These are phyloP conservation scores for Aristolochia fimbriata DNA, from an alignment of 164 flowering plant genomes.

Conservation along the genomic window DNA sequence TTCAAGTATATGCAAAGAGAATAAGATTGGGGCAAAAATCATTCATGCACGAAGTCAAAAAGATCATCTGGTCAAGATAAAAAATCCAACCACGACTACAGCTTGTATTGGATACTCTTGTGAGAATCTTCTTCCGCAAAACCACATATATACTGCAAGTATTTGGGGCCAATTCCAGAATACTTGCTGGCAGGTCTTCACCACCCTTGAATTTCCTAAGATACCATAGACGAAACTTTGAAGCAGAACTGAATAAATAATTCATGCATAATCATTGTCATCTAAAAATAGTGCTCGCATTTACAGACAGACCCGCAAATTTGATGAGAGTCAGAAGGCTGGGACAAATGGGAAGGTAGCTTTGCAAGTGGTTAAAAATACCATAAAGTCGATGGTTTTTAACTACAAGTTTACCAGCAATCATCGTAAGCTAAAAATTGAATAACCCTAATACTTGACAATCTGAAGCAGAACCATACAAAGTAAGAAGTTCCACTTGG, in stretches of 20 bases:
- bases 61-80: neutral
- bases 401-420: no score
- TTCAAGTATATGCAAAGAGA: neutral
- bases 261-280: neutral
- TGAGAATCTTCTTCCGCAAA: slow-evolving; percentile 27
- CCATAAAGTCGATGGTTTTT: no score
- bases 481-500: no score
- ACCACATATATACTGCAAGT: slow-evolving; percentile 56
- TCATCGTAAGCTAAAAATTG: no score
- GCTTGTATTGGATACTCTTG: slow-evolving; percentile 22
- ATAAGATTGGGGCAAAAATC: neutral
- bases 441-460: no score
- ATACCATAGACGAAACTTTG: neutral
- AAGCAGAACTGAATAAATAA: neutral
- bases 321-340: no score
- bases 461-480: no score
- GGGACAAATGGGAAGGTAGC: no score
- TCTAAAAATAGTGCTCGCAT: neutral
- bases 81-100: neutral
- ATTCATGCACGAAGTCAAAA: neutral
- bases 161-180: slow-evolving; percentile 43
- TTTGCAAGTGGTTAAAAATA: no score
- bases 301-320: neutral
- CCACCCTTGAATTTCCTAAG: slow-evolving; percentile 57
- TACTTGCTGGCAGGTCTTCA: slow-evolving; percentile 36